Base-by-base conservation (phyloP, 2,329 filamentous ascomycete species). In the Hypoxylon sp. region DNA sequence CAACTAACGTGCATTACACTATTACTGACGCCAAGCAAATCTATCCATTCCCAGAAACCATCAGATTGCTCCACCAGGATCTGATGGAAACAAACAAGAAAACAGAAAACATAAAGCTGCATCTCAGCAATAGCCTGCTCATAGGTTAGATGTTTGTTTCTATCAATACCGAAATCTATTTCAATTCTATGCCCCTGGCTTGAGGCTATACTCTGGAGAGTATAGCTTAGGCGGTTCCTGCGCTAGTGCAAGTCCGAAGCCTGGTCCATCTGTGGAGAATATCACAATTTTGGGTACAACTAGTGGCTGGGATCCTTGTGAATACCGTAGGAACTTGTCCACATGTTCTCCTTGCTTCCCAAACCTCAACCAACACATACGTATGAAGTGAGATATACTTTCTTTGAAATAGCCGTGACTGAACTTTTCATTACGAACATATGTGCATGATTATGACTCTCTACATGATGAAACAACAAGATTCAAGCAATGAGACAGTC, bases 161-260 rank as follows among this genome's bases (percentile, higher is more conserved):
- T 53, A 46, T 59, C 23, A 49, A 36, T 28, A 30, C 36, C 23
- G 7, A 17, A 17, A 36, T 34, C 11, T 59, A 58, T 53, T 59
- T n/a, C 46, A 30, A 50, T 21, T 30, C n/a, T 45, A 21, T 23
- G 21, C 43, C 60, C 23, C 34, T 56, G 49, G 14, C 46, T 41
- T 36, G 36, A 10, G 17, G 21, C 17, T 10, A 9, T 63, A 53
- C 59, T 51, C 60, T 46, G 28, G 14, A 32, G 28, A 38, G 48
- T 62, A 34, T 65, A 60, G 68, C 51, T 28, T 34, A 32, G 28
- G 19, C 25, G 57, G 65, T 67, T 71, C 65, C 68, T 66, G 65
- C 65, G 65, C 53, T 71, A 69, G 68, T 65, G 63, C 32, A 49
- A 21, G 17, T 43, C 28, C 30, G 28, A 56, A 66, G 28, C 36